These are phyloP conservation scores for Trifolium repens DNA, from an alignment of 306 rosid genomes.

Conservation along the genomic window DNA sequence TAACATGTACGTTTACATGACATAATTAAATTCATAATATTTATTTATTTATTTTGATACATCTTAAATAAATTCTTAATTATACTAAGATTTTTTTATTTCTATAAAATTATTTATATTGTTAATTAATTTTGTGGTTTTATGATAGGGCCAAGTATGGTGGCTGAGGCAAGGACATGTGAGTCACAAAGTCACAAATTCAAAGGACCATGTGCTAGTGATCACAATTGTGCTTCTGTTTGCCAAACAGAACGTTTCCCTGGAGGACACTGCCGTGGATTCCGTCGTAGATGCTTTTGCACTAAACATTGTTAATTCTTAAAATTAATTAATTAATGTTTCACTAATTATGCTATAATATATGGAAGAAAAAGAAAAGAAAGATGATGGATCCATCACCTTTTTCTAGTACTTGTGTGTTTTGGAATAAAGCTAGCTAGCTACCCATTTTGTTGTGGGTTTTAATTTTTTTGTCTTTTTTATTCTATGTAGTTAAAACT, in stretches of 20 bases:
- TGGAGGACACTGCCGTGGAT: slow-evolving; percentile 64
- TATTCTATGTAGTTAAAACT: neutral
- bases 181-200: slow-evolving; percentile 56
- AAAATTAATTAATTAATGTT: neutral
- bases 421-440: neutral
- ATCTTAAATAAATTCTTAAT: neutral
- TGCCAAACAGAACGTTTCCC: slow-evolving; percentile 58
- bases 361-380: neutral
- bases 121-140: neutral
- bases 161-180: slow-evolving; percentile 64
- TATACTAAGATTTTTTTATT: neutral
- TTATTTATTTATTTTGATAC: neutral
- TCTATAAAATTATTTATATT: neutral
- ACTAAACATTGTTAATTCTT: slow-evolving; percentile 36
- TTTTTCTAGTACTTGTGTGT: neutral
- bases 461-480: neutral
- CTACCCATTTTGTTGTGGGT: neutral
- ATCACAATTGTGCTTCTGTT: slow-evolving; percentile 52
- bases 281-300: slow-evolving; percentile 70
- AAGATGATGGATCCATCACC: slow-evolving; percentile 17
- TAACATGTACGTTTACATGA: neutral
- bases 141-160: slow-evolving; percentile 45
- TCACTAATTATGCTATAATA: neutral
- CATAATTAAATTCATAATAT: neutral
- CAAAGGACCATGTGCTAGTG: slow-evolving; percentile 55